Conservation (phyloP, 1,139 yeast species). For the Pichia cactophila region DNA sequence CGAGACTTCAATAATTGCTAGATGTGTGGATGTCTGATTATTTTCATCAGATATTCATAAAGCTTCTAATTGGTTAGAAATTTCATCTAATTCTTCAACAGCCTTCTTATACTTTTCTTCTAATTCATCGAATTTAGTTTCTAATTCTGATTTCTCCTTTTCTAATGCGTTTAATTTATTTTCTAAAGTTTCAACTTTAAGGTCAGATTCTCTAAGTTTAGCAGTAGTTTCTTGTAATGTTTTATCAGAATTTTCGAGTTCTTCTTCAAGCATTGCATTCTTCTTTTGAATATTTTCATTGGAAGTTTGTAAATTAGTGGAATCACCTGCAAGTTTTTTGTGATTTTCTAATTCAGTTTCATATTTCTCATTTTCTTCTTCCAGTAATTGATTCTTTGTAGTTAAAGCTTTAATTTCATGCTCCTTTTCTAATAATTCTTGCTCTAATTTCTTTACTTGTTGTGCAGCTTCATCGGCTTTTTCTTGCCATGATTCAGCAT, state of each 20-base stretch:
- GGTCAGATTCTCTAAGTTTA: conserved; percentile 90
- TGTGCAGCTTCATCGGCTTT: conserved; percentile 82
- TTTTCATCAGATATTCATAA: conserved; percentile 37
- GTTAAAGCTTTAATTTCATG: conserved; percentile 90
- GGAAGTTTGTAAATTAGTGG: conserved; percentile 79
- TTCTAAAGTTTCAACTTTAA: conserved; percentile 95
- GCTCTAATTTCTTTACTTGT: conserved; percentile 84
- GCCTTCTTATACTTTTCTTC: conserved; percentile 73
- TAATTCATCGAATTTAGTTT: conserved; percentile 85
- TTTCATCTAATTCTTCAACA: conserved; percentile 88
- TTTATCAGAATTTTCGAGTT: conserved; percentile 86
- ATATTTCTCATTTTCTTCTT: conserved; percentile 83
- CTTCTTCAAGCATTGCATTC: conserved; percentile 87
- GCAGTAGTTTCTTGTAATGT: conserved; percentile 90
- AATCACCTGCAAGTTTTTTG: conserved; percentile 88
- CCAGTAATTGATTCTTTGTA: conserved; percentile 86
- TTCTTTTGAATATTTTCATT: conserved; percentile 90
- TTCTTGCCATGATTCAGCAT: conserved; percentile 96
- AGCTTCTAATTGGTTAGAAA: conserved; percentile 87
- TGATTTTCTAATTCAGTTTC: conserved; percentile 73
- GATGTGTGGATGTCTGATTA: background rate
- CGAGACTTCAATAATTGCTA: conserved; percentile 2
- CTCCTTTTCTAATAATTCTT: conserved; percentile 85
- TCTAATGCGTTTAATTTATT: conserved; percentile 90
- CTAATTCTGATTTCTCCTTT: conserved; percentile 87